A percentile compares a stretch with the other conserved stretches of the same genome.
Conservation (phyloP, 805 yeast genomes). For the Starmerella sp. region DNA sequence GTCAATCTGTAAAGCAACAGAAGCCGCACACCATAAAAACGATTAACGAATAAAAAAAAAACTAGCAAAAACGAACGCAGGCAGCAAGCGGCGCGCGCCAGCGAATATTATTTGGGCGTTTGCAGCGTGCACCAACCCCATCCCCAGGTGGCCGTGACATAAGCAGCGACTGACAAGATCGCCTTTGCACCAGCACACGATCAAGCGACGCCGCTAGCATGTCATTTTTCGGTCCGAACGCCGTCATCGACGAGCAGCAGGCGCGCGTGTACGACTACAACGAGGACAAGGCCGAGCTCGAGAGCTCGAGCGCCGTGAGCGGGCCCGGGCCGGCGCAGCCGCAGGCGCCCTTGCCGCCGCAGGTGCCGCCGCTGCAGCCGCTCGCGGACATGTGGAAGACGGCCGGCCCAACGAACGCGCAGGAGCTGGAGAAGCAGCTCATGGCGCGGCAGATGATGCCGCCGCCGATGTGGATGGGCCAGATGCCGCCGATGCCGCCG, state of each 20-base stretch:
- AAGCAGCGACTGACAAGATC: not conserved
- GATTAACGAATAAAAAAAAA: too few species aligned
- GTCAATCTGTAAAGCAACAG: too few species aligned
- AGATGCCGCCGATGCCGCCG: constrained; percentile 2
- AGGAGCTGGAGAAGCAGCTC: constrained; percentile 15
- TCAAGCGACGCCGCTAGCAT: not conserved
- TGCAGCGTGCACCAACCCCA: too few species aligned
- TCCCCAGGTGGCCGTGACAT: not conserved
- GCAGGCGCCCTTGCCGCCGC: constrained; percentile 3
- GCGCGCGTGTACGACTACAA: constrained; percentile 19
- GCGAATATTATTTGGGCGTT: too few species aligned
- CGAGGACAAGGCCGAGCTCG: constrained; percentile 18
- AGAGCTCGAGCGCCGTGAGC: constrained; percentile 5
- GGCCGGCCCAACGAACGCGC: constrained; percentile 5
- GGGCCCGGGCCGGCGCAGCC: constrained; percentile 2
- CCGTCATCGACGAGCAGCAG: constrained; percentile 20
- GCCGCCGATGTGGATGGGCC: constrained; percentile 1
- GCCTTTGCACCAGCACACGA: not conserved
- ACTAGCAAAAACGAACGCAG: too few species aligned
- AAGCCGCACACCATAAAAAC: too few species aligned
- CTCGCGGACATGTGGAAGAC: constrained; percentile 19
- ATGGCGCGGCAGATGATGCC: constrained; percentile 8
- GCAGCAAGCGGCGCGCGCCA: too few species aligned
- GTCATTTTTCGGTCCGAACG: constrained; percentile 21
- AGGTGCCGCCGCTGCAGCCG: constrained; percentile 15